Conservation (phyloP, 2,329 filamentous ascomycete genomes). For the Aspergillus intermedius region DNA sequence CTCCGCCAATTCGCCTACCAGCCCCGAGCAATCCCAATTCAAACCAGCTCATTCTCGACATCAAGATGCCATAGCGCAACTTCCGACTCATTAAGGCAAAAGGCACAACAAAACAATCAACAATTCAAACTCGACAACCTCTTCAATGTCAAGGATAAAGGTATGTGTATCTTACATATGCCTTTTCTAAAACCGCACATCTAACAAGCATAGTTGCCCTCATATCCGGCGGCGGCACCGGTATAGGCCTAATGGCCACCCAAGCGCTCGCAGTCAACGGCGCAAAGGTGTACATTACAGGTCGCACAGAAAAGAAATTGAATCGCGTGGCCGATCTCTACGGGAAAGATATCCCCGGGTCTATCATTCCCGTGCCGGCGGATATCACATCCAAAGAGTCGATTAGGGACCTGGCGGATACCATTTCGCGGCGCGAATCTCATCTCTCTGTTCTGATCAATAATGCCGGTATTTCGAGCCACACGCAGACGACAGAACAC, state of each 20-base stretch:
- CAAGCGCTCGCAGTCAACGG: constrained; percentile 55
- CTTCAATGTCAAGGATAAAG: constrained; percentile 49
- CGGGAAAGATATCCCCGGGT: constrained; percentile 44
- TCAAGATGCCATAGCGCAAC: background rate
- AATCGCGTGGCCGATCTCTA: constrained; percentile 30
- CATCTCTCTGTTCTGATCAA: constrained; percentile 64
- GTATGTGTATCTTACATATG: constrained; percentile 6
- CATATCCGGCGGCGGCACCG: constrained; percentile 56
- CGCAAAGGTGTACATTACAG: constrained; percentile 57
- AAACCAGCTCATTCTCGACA: background rate
- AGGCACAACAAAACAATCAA: constrained; percentile 30
- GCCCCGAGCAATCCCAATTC: background rate
- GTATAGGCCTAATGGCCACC: constrained; percentile 59
- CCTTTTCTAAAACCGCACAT: background rate
- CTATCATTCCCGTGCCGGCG: constrained; percentile 56
- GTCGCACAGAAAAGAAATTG: constrained; percentile 42
- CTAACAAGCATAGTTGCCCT: constrained; percentile 41
- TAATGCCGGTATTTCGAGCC: constrained; percentile 62
- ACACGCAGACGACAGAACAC: constrained; percentile 47
- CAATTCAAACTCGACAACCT: constrained; percentile 47
- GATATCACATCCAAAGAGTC: constrained; percentile 61
- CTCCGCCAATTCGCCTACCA: background rate
- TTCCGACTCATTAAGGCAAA: constrained; percentile 10
- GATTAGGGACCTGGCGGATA: constrained; percentile 50
- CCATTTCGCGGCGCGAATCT: constrained; percentile 55